These are phyloP conservation scores for Mallotus repandus DNA, from an alignment of 441 rosid genomes.

Conservation along the genomic window DNA sequence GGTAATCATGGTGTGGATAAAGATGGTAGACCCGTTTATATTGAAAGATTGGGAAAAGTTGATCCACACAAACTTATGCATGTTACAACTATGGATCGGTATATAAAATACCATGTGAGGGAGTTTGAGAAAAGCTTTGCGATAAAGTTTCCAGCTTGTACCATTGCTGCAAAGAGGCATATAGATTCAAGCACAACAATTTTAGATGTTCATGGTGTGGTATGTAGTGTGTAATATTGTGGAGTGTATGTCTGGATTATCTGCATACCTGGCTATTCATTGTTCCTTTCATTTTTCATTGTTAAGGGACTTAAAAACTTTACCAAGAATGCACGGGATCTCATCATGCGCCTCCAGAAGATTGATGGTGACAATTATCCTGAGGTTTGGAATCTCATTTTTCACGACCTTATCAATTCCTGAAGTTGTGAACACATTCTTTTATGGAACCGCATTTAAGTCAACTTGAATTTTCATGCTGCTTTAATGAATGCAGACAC, in stretches of 20 bases:
- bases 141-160: conserved; percentile 77
- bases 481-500: conserved; percentile 42
- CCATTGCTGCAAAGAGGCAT: conserved; percentile 74
- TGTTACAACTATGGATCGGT: conserved; percentile 82
- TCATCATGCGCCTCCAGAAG: conserved; percentile 65
- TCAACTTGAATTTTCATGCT: neutral
- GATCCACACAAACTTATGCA: conserved; percentile 78
- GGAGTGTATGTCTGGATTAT: conserved; percentile 16
- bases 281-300: conserved; percentile 21
- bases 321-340: conserved; percentile 89
- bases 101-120: conserved; percentile 74
- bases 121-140: conserved; percentile 81
- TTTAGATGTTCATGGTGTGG: conserved; percentile 97
- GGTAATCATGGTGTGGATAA: conserved; percentile 92
- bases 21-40: conserved; percentile 88
- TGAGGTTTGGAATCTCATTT: conserved; percentile 47
- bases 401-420: neutral
- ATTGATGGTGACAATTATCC: conserved; percentile 95
- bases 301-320: conserved; percentile 73
- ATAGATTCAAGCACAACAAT: conserved; percentile 93
- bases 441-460: neutral
- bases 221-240: conserved; percentile 36
- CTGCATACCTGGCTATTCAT: conserved; percentile 6
- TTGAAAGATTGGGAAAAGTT: conserved; percentile 80
- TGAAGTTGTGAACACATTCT: neutral